These are phyloP conservation scores for Nemania abortiva DNA, from an alignment of 2,329 filamentous ascomycete species.

Conservation along the genomic window DNA sequence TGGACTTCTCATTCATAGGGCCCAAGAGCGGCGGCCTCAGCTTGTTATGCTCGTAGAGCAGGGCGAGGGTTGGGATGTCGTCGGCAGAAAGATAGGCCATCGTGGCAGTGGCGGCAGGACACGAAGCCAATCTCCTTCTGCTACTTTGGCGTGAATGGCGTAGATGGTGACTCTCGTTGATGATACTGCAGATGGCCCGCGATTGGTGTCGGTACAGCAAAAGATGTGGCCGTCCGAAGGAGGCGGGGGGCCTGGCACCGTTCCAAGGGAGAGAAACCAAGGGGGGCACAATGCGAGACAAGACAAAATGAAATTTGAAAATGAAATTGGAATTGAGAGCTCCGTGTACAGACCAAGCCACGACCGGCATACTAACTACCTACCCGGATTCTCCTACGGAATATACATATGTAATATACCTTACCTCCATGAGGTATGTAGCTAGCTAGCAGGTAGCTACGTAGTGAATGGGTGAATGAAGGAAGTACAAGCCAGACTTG, in stretches of 20 bases:
- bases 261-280: background rate
- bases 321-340: background rate
- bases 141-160: background rate
- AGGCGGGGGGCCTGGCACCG: background rate
- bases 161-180: too few species aligned
- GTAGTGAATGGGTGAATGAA: background rate
- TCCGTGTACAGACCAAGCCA: background rate
- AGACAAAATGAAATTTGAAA: background rate
- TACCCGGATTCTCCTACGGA: too few species aligned
- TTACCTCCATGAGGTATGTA: too few species aligned
- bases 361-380: too few species aligned
- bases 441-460: too few species aligned
- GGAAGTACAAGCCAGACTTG: background rate
- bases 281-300: background rate
- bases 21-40: constrained; percentile 53
- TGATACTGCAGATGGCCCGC: background rate
- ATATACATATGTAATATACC: too few species aligned
- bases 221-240: too few species aligned
- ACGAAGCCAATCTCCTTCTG: background rate
- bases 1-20: constrained; percentile 43
- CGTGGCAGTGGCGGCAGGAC: constrained; percentile 37
- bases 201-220: background rate
- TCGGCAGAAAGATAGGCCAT: constrained; percentile 59
- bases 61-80: constrained; percentile 72
- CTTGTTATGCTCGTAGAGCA: constrained; percentile 72